A percentile compares a stretch with the other conserved stretches of the same genome.
Evolutionary conservation across 1,139 yeast species (phyloP).

Genomic region (Schizosaccharomyces versatilis): DNA sequence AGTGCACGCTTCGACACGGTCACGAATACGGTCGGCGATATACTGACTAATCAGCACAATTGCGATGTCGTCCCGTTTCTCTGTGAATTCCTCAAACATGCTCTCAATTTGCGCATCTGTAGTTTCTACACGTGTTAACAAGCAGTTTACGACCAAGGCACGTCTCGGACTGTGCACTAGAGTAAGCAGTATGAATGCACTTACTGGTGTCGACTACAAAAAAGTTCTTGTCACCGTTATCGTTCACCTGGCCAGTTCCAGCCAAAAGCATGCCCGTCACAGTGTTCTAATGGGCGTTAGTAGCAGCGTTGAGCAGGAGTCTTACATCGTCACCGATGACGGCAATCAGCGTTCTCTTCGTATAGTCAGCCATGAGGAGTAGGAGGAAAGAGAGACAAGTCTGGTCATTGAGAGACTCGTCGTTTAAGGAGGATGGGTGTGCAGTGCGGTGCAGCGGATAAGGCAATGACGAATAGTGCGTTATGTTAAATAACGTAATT

Average conservation of each 20-base stretch:
- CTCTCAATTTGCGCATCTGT: conserved; percentile 50
- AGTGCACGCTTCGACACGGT: conserved; percentile 58
- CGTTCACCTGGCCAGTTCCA: conserved; percentile 75
- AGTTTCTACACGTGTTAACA: conserved; percentile 43
- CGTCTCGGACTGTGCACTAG: neutral
- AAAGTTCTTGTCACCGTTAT: conserved; percentile 52
- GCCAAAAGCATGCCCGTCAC: conserved; percentile 90
- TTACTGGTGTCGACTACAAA: conserved; percentile 47
- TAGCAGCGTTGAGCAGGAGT: neutral
- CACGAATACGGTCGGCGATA: conserved; percentile 73
- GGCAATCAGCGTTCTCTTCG: neutral
- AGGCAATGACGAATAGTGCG: too few species aligned
- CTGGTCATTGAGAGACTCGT: too few species aligned
- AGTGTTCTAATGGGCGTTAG: conserved; percentile 32
- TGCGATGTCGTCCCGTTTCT: conserved; percentile 70
- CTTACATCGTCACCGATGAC: conserved; percentile 3
- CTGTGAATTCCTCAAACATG: conserved; percentile 55
- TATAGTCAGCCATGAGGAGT: neutral
- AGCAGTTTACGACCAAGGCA: conserved; percentile 47
- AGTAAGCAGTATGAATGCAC: neutral
- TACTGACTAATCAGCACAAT: conserved; percentile 83
- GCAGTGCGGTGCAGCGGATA: too few species aligned
- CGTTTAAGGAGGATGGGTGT: too few species aligned
- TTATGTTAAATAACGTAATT: too few species aligned
- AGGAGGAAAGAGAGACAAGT: too few species aligned